These are phyloP conservation scores for Trichoderma atroviride DNA, from an alignment of 2,329 filamentous ascomycete species.

Conservation along the genomic window DNA sequence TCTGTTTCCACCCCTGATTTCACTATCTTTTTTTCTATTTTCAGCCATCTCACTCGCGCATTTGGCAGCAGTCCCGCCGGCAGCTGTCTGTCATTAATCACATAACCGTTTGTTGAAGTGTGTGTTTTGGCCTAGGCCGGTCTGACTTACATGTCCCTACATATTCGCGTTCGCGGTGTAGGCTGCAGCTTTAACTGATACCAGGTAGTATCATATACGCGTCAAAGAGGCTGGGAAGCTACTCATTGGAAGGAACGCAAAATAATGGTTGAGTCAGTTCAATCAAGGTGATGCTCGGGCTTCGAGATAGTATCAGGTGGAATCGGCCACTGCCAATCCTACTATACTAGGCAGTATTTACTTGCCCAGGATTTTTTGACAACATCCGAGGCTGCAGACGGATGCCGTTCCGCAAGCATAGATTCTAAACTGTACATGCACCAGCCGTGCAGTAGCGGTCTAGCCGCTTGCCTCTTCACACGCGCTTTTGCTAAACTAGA, in stretches of 20 bases:
- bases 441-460: background rate
- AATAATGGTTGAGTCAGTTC: background rate
- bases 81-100: background rate
- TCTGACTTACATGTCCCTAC: background rate
- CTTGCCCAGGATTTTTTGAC: background rate
- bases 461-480: background rate
- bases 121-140: background rate
- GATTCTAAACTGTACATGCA: background rate
- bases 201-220: background rate
- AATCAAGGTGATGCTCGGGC: background rate
- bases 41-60: background rate
- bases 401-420: constrained; percentile 9
- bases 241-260: background rate
- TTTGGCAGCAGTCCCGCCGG: background rate
- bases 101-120: background rate
- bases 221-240: background rate
- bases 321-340: background rate
- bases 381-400: background rate
- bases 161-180: background rate
- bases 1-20: background rate
- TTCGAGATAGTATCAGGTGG: background rate
- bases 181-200: background rate
- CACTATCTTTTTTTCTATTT: background rate
- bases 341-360: background rate
- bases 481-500: background rate